Evolutionary conservation across 2,329 filamentous ascomycete genomes (phyloP).

Genomic region (Penicillium sp.): DNA sequence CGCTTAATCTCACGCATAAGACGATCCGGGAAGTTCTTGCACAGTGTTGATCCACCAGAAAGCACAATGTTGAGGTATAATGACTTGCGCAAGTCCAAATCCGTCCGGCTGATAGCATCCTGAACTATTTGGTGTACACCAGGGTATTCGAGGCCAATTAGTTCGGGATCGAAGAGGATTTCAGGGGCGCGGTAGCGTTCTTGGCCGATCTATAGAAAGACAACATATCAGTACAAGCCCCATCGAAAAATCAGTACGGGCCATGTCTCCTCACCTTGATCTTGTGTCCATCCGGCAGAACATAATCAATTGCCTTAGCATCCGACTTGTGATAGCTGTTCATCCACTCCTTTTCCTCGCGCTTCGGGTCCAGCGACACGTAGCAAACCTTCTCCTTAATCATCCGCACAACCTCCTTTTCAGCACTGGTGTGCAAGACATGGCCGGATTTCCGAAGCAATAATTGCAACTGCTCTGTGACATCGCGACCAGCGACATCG

Average conservation of each 20-base stretch:
- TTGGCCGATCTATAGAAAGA: slow-evolving; percentile 68
- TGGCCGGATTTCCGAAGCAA: slow-evolving; percentile 89
- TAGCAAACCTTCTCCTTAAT: slow-evolving; percentile 97
- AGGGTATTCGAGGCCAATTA: slow-evolving; percentile 94
- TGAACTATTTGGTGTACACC: slow-evolving; percentile 98
- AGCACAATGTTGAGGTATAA: slow-evolving; percentile 97
- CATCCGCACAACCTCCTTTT: slow-evolving; percentile 96
- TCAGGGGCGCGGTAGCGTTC: slow-evolving; percentile 95
- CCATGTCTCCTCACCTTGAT: slow-evolving; percentile 66
- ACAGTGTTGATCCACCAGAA: slow-evolving; percentile 92
- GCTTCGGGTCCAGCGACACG: slow-evolving; percentile 83
- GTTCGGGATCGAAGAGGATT: slow-evolving; percentile 95
- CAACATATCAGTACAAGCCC: neutral
- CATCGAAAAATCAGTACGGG: neutral
- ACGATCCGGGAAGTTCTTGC: slow-evolving; percentile 93
- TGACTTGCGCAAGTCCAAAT: slow-evolving; percentile 91
- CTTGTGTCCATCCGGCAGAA: slow-evolving; percentile 87
- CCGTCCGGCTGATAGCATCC: slow-evolving; percentile 90
- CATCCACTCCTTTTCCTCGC: slow-evolving; percentile 95
- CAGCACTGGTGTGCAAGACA: slow-evolving; percentile 94
- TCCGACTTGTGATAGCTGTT: slow-evolving; percentile 69
- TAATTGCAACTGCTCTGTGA: slow-evolving; percentile 92
- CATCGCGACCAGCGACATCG: slow-evolving; percentile 92
- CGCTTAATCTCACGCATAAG: slow-evolving; percentile 88
- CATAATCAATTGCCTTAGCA: slow-evolving; percentile 80